Conservation (phyloP, 2,329 filamentous ascomycete genomes). For the Penicillium corylophilum region DNA sequence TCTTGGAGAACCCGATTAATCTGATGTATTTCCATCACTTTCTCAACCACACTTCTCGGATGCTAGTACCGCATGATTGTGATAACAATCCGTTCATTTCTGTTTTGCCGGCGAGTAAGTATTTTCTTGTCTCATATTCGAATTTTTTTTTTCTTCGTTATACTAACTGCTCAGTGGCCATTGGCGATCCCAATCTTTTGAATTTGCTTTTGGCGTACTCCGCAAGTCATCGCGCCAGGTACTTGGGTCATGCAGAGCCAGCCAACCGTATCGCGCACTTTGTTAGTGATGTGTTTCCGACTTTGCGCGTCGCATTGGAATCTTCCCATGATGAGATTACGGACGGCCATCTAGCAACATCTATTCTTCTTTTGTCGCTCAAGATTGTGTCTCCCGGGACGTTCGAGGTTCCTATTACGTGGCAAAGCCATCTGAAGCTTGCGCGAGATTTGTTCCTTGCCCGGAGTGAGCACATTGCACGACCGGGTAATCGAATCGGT, state of each 20-base stretch:
- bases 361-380: slow-evolving; percentile 80
- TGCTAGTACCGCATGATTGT: slow-evolving; percentile 62
- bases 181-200: slow-evolving; percentile 59
- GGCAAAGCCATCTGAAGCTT: slow-evolving; percentile 75
- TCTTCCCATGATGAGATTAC: slow-evolving; percentile 63
- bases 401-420: slow-evolving; percentile 76
- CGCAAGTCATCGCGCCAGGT: slow-evolving; percentile 75
- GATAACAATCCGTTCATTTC: slow-evolving; percentile 60
- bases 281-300: slow-evolving; percentile 69
- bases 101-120: slow-evolving; percentile 62
- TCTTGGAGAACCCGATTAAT: slow-evolving; percentile 75
- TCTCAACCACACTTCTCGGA: slow-evolving; percentile 75
- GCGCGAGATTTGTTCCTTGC: slow-evolving; percentile 73
- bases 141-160: background rate
- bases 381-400: slow-evolving; percentile 81
- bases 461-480: slow-evolving; percentile 59
- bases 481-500: slow-evolving; percentile 57
- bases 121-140: slow-evolving; percentile 31
- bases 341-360: slow-evolving; percentile 72
- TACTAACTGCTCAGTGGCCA: slow-evolving; percentile 50
- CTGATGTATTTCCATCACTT: slow-evolving; percentile 73
- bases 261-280: slow-evolving; percentile 74
- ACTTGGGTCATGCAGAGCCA: slow-evolving; percentile 72
- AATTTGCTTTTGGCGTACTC: slow-evolving; percentile 78
- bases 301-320: slow-evolving; percentile 65